A percentile compares a stretch with the other conserved stretches of the same genome.
These are phyloP conservation scores for Macaranga tanarius DNA, from an alignment of 441 rosid genomes.

Conservation along the genomic window DNA sequence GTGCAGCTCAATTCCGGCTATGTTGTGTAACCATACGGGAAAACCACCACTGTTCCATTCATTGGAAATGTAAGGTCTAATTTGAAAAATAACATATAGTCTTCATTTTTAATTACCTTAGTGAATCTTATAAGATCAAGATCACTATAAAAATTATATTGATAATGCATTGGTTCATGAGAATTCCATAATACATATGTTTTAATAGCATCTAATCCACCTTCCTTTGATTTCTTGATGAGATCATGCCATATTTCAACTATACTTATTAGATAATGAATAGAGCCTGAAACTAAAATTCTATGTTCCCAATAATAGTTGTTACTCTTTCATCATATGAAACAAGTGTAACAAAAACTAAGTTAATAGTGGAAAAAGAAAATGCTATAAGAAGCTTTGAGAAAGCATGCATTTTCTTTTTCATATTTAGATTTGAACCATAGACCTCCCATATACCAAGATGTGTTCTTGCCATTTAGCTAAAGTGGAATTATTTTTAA, in stretches of 20 bases:
- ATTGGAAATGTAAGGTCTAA: constrained; percentile 70
- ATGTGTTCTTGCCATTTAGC: no score
- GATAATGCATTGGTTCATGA: constrained; percentile 68
- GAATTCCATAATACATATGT: constrained; percentile 76
- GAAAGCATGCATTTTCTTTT: not conserved
- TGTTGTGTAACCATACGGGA: constrained; percentile 78
- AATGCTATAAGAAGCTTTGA: not conserved
- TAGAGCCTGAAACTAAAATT: no score
- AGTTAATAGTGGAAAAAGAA: not conserved
- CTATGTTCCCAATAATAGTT: not conserved
- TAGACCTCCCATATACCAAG: not conserved
- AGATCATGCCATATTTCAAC: constrained; percentile 71
- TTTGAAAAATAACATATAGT: constrained; percentile 47
- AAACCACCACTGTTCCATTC: constrained; percentile 86
- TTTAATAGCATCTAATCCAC: constrained; percentile 65
- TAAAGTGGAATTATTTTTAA: not conserved
- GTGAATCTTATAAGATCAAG: constrained; percentile 42
- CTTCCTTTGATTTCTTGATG: constrained; percentile 38
- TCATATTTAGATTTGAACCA: no score
- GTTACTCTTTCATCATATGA: constrained; percentile 29
- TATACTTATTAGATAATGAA: no score
- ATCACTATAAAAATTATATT: constrained; percentile 42
- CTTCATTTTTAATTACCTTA: constrained; percentile 35
- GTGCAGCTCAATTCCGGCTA: constrained; percentile 68
- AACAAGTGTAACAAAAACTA: constrained; percentile 16